These are phyloP conservation scores for Venturia carpophila DNA, from an alignment of 2,329 filamentous ascomycete species.

Conservation along the genomic window DNA sequence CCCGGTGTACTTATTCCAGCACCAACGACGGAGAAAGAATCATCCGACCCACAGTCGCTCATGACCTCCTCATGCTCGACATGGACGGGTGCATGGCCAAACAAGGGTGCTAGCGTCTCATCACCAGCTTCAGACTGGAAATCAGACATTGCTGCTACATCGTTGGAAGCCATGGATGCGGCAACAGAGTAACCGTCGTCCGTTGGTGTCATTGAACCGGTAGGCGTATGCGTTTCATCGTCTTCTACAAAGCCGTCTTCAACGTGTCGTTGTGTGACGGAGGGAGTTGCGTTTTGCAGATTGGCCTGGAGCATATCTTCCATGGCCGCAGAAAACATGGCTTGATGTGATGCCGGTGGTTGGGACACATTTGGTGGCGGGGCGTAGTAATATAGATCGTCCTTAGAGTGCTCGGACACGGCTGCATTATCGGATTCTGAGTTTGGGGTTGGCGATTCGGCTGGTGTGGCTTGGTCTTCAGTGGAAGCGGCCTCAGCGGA, in stretches of 20 bases:
- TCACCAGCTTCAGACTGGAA: conserved; percentile 17
- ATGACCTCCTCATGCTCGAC: conserved; percentile 28
- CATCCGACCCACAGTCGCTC: conserved; percentile 29
- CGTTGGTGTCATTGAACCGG: conserved; percentile 33
- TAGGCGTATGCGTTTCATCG: conserved; percentile 27
- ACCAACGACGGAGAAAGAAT: conserved; percentile 23
- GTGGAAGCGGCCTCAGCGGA: background rate
- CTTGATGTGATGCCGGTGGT: conserved; percentile 6
- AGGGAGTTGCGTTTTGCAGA: conserved; percentile 5
- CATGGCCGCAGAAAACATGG: conserved; percentile 14
- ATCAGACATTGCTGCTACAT: conserved; percentile 27
- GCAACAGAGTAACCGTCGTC: conserved; percentile 29
- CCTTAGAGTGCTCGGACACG: conserved; percentile 2
- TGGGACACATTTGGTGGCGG: conserved; percentile 14
- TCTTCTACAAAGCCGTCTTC: conserved; percentile 22
- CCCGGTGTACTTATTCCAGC: conserved; percentile 29
- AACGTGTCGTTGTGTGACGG: background rate
- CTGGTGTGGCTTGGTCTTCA: background rate
- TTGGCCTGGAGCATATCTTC: conserved; percentile 14
- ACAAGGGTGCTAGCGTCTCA: conserved; percentile 5
- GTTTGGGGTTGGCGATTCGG: conserved; percentile 10
- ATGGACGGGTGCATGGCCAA: conserved; percentile 1
- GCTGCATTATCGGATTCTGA: background rate
- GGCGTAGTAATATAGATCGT: conserved; percentile 16
- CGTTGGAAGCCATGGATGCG: conserved; percentile 25